A percentile compares a stretch with the other conserved stretches of the same genome.
Evolutionary conservation across 495 filamentous ascomycete genomes (phyloP).

Genomic region (Achaetomiella virescens): DNA sequence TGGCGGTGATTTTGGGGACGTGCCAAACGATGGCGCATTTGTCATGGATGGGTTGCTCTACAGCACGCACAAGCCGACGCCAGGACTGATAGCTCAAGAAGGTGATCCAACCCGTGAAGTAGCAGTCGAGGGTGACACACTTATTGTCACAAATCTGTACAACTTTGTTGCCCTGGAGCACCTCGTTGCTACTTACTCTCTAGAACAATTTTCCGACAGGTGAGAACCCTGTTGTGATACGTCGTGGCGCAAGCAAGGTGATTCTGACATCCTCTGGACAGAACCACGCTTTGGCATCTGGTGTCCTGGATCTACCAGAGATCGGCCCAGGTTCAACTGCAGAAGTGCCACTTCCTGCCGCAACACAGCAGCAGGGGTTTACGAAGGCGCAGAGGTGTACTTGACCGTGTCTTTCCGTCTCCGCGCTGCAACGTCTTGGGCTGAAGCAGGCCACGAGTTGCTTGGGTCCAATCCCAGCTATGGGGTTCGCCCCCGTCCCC

Average conservation of each 20-base stretch:
- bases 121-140: conserved; percentile 17
- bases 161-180: conserved; percentile 48
- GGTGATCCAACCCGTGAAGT: conserved; percentile 50
- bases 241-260: not conserved
- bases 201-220: conserved; percentile 17
- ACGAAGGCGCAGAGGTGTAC: conserved; percentile 12
- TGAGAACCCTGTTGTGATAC: not conserved
- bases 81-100: conserved; percentile 57
- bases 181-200: conserved; percentile 24
- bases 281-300: conserved; percentile 9
- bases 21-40: conserved; percentile 59
- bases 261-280: not conserved
- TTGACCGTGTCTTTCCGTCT: conserved; percentile 21
- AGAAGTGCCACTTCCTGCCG: not conserved
- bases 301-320: conserved; percentile 15
- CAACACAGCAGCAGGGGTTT: not conserved
- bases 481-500: not conserved
- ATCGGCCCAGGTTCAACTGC: conserved; percentile 13
- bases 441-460: conserved; percentile 24
- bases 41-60: conserved; percentile 60
- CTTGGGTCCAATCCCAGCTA: conserved; percentile 23
- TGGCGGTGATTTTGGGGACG: conserved; percentile 62
- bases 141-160: conserved; percentile 43
- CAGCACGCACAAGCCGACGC: conserved; percentile 53
- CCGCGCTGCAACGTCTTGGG: conserved; percentile 17